Percentiles rank a stretch among this genome's conserved stretches.
These are phyloP conservation scores for Plectosphaerella sp. DNA, from an alignment of 2,329 filamentous ascomycete species.

Conservation along the genomic window DNA sequence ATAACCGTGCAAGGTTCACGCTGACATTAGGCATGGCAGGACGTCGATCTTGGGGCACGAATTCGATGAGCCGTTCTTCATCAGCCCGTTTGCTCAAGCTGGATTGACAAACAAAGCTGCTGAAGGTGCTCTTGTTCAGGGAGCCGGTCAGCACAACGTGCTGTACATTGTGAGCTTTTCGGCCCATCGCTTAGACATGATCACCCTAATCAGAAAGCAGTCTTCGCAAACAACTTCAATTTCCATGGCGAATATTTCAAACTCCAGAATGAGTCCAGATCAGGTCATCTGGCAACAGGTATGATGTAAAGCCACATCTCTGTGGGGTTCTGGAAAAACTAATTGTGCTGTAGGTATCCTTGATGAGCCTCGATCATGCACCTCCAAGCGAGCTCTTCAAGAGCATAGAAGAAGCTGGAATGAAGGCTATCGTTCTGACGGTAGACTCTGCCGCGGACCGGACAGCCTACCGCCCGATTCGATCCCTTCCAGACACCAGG, in stretches of 20 bases:
- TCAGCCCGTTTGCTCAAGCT: conserved; percentile 32
- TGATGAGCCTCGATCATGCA: conserved; percentile 10
- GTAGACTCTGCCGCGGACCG: conserved; percentile 15
- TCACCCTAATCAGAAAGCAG: conserved; percentile 1
- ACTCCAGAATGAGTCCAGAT: conserved; percentile 4
- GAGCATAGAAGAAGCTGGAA: conserved; percentile 5
- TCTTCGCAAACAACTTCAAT: conserved; percentile 13
- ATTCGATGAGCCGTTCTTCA: conserved; percentile 39
- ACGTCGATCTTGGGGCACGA: conserved; percentile 39
- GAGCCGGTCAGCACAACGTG: conserved; percentile 31
- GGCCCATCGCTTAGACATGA: too few relatives aligned
- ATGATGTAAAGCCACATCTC: not conserved
- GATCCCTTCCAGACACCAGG: conserved; percentile 8
- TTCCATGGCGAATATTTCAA: conserved; percentile 15
- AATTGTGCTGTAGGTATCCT: conserved; percentile 16
- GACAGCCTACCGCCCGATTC: conserved; percentile 12
- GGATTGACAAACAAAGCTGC: conserved; percentile 30
- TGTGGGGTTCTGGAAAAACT: not conserved
- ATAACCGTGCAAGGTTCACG: not conserved
- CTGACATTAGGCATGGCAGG: conserved; percentile 5
- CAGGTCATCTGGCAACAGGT: conserved; percentile 14
- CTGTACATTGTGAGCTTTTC: conserved; percentile 29
- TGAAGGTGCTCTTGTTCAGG: conserved; percentile 35
- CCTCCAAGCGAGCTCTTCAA: conserved; percentile 8
- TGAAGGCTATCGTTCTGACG: conserved; percentile 14